These are phyloP conservation scores for Euphrasia confusa DNA, from an alignment of 257 asterid species.

Conservation along the genomic window DNA sequence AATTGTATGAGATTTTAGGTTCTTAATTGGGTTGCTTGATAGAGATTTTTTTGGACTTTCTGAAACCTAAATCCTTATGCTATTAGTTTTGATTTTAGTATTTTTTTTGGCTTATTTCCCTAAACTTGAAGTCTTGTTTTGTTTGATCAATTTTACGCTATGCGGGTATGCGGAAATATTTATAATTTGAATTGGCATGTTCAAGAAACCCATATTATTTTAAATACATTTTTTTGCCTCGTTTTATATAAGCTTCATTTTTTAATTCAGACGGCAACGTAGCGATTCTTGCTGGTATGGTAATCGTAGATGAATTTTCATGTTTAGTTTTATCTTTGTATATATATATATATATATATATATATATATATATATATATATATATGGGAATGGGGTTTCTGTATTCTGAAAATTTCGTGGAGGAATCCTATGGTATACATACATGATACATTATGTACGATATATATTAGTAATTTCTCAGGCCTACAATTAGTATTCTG, in stretches of 20 bases:
- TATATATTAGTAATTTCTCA: background rate
- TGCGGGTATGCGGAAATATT: no score
- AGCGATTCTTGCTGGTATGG: conserved; percentile 87
- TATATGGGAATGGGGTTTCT: background rate
- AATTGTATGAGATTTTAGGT: no score
- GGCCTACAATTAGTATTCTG: background rate
- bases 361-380: background rate
- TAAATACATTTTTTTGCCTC: conserved; percentile 22
- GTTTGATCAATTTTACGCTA: no score
- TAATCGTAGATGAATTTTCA: background rate
- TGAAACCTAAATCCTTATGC: no score
- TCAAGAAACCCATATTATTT: no score
- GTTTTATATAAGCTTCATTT: conserved; percentile 53
- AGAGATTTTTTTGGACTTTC: no score
- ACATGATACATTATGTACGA: no score
- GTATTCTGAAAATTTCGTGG: background rate
- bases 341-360: background rate
- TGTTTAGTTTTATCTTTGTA: background rate
- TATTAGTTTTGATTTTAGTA: no score
- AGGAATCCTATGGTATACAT: background rate
- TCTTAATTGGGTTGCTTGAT: no score
- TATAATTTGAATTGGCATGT: no score
- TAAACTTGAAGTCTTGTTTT: no score
- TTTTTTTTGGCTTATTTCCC: no score
- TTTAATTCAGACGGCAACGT: conserved; percentile 74